Evolutionary conservation across 2,329 filamentous ascomycete species (phyloP).

Genomic region (Colletotrichum karsti): DNA sequence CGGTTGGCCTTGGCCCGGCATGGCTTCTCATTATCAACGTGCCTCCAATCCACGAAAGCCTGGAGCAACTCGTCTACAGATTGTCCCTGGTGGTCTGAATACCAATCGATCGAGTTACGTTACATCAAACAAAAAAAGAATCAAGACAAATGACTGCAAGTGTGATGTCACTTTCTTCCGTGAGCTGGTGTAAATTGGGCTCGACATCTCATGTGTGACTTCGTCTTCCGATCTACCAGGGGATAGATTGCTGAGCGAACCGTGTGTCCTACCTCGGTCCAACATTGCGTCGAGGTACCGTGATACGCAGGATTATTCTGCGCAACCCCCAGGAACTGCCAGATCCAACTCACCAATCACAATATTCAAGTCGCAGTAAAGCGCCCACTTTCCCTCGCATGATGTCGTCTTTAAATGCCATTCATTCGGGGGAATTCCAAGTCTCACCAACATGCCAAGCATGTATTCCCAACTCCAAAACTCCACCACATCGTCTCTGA

Average conservation of each 20-base stretch:
- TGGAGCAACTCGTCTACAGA: too few relatives aligned
- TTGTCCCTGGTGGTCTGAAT: too few relatives aligned
- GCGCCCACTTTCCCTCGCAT: background rate
- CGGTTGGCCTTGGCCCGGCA: too few relatives aligned
- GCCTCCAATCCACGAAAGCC: too few relatives aligned
- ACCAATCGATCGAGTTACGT: too few relatives aligned
- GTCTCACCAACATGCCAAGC: constrained; percentile 2
- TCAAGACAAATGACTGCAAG: background rate
- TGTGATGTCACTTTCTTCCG: background rate
- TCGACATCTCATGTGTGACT: background rate
- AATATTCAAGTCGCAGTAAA: background rate
- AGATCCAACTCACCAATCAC: background rate
- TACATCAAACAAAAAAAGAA: too few relatives aligned
- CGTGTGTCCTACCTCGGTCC: constrained; percentile 15
- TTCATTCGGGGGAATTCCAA: background rate
- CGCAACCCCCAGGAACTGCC: background rate
- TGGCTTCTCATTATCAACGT: too few relatives aligned
- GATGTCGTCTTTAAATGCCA: background rate
- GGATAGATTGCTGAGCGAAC: background rate
- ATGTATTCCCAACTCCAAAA: background rate
- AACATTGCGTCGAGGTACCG: constrained; percentile 28
- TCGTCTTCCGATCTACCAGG: background rate
- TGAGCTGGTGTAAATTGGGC: background rate
- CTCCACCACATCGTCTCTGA: constrained; percentile 14
- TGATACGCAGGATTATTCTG: background rate